These are phyloP conservation scores for Boletus subcaerulescens DNA, from an alignment of 768 basidiomycete genomes.

Conservation along the genomic window DNA sequence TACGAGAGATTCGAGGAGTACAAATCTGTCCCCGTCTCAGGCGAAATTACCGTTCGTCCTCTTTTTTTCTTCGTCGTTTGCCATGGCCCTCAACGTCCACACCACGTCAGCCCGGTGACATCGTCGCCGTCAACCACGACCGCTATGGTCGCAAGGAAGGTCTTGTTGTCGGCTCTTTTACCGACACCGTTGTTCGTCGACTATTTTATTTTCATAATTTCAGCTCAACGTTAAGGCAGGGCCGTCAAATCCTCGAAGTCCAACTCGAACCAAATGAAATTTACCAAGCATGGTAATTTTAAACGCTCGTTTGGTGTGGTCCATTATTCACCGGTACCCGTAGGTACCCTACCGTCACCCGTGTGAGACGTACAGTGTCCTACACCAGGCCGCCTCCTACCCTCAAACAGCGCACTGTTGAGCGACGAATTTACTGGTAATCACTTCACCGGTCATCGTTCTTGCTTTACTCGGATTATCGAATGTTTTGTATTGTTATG, in stretches of 20 bases:
- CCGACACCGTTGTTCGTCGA: constrained; percentile 62
- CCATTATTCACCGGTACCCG: constrained; percentile 2
- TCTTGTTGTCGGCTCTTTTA: constrained; percentile 72
- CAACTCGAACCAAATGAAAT: constrained; percentile 69
- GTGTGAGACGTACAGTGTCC: constrained; percentile 70
- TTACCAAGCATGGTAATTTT: constrained; percentile 61
- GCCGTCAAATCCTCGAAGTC: constrained; percentile 79
- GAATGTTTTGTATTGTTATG: constrained; percentile 34
- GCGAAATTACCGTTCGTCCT: constrained; percentile 37
- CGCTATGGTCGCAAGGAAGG: constrained; percentile 68
- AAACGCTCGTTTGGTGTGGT: background rate
- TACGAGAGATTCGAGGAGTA: constrained; percentile 34
- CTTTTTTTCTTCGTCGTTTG: background rate
- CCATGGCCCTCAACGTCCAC: background rate
- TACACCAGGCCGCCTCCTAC: constrained; percentile 48
- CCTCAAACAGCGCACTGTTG: constrained; percentile 54
- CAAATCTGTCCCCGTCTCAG: constrained; percentile 21
- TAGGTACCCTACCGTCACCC: constrained; percentile 78
- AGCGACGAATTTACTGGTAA: constrained; percentile 78
- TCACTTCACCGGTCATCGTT: background rate
- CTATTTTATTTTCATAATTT: background rate
- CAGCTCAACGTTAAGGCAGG: constrained; percentile 40
- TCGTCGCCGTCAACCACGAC: constrained; percentile 73
- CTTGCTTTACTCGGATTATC: constrained; percentile 14
- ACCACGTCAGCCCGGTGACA: constrained; percentile 62